phyloP scores from a whole-genome alignment of 2,329 filamentous ascomycete genomes.

The Chrysoporthe cubensis region DNA sequence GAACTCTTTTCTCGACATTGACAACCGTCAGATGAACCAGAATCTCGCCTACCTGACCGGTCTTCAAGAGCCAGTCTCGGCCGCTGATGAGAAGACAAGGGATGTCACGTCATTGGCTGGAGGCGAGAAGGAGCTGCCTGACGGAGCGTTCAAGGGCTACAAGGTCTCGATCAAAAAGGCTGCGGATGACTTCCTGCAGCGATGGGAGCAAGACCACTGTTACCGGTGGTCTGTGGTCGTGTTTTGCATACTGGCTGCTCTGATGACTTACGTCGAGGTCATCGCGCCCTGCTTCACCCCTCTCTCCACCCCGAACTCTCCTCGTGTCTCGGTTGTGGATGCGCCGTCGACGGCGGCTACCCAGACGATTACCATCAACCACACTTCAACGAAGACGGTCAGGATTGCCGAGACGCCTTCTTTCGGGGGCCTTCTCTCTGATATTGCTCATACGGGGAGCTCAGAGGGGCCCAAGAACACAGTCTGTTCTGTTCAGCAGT shows the following conservation, averaged over 20 bases:
- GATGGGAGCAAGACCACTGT: neutral
- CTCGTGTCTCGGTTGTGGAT: neutral
- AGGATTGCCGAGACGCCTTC: constrained; percentile 36
- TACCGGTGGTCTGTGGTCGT: constrained; percentile 1
- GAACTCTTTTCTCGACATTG: constrained; percentile 53
- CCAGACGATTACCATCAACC: constrained; percentile 42
- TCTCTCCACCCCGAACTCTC: neutral
- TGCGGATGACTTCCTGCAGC: neutral
- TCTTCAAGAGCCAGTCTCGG: constrained; percentile 33
- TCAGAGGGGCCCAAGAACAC: constrained; percentile 37
- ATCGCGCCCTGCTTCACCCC: constrained; percentile 2
- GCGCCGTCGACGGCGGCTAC: constrained; percentile 30
- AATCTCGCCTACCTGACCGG: constrained; percentile 55
- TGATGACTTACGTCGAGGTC: neutral
- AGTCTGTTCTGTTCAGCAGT: constrained; percentile 51
- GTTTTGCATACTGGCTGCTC: neutral
- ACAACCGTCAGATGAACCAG: constrained; percentile 57
- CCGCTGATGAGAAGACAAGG: constrained; percentile 22
- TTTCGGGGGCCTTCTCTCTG: constrained; percentile 47
- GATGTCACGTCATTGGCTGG: constrained; percentile 5
- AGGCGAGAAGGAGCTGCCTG: constrained; percentile 1
- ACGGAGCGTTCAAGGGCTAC: constrained; percentile 3
- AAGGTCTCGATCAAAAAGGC: neutral
- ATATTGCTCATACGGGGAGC: constrained; percentile 36
- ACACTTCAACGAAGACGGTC: constrained; percentile 44